These are phyloP conservation scores for Vicia sativa DNA, from an alignment of 306 rosid species.

Conservation along the genomic window DNA sequence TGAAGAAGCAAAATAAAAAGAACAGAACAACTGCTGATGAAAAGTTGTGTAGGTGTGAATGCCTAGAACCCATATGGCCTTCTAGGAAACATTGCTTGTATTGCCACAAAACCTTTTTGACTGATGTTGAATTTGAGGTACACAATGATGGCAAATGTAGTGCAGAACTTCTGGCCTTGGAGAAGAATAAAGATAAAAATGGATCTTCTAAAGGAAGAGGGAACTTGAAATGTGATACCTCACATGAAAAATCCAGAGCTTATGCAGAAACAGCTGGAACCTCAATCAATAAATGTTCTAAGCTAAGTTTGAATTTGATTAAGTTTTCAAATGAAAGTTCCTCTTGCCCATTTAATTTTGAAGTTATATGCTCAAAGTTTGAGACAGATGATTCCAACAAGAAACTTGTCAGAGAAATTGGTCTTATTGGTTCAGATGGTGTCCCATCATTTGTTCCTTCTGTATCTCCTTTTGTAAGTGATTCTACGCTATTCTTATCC, in stretches of 20 bases:
- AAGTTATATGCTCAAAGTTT: conserved; percentile 76
- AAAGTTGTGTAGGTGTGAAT: conserved; percentile 77
- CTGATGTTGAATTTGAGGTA: conserved; percentile 73
- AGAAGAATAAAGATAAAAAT: conserved; percentile 58
- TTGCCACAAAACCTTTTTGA: conserved; percentile 74
- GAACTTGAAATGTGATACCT: conserved; percentile 51
- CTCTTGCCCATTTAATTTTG: conserved; percentile 71
- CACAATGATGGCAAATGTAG: conserved; percentile 77
- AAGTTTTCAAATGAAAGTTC: conserved; percentile 71
- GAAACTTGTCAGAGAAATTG: conserved; percentile 73
- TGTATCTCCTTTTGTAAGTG: conserved; percentile 58
- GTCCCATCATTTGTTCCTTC: conserved; percentile 62
- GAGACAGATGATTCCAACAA: conserved; percentile 72
- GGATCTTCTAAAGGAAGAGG: conserved; percentile 66
- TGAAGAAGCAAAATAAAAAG: conserved; percentile 59
- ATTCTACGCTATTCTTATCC: conserved; percentile 49
- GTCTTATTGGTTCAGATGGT: conserved; percentile 81
- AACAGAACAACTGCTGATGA: conserved; percentile 57
- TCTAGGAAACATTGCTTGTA: conserved; percentile 77
- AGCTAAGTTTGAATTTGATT: conserved; percentile 62
- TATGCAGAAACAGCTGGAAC: conserved; percentile 51
- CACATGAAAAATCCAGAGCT: conserved; percentile 50
- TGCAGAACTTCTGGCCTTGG: conserved; percentile 47
- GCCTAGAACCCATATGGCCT: conserved; percentile 88
- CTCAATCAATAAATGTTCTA: conserved; percentile 46